These are phyloP conservation scores for Colletotrichum filicis DNA, from an alignment of 2,329 filamentous ascomycete genomes.

Conservation along the genomic window DNA sequence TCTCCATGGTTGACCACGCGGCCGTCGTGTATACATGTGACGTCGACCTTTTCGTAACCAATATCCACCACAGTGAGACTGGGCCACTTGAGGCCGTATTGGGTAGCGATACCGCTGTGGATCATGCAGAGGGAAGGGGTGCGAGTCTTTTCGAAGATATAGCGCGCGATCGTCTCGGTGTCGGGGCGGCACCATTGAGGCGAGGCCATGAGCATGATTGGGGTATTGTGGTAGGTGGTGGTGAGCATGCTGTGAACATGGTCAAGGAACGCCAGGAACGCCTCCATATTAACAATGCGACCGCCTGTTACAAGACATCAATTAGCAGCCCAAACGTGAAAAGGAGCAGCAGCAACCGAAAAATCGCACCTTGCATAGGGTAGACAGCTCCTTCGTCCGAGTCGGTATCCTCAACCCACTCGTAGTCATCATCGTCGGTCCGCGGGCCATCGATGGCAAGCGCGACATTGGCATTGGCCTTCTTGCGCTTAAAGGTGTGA, in stretches of 20 bases:
- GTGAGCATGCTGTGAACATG: slow-evolving; percentile 92
- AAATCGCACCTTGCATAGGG: slow-evolving; percentile 72
- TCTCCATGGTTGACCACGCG: slow-evolving; percentile 75
- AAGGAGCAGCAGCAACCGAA: slow-evolving; percentile 35
- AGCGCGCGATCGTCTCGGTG: slow-evolving; percentile 88
- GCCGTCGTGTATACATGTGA: slow-evolving; percentile 90
- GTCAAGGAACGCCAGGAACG: slow-evolving; percentile 92
- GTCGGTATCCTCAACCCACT: slow-evolving; percentile 89
- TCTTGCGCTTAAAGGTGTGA: slow-evolving; percentile 76
- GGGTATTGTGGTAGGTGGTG: slow-evolving; percentile 94
- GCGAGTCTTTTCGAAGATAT: slow-evolving; percentile 97
- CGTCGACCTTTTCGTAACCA: slow-evolving; percentile 90
- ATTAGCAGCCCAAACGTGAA: slow-evolving; percentile 5
- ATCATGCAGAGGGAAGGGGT: slow-evolving; percentile 92
- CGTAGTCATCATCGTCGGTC: slow-evolving; percentile 65
- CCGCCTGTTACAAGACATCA: slow-evolving; percentile 64
- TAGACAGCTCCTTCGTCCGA: slow-evolving; percentile 91
- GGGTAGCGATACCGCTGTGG: slow-evolving; percentile 86
- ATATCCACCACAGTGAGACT: slow-evolving; percentile 91
- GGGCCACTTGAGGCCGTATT: slow-evolving; percentile 81
- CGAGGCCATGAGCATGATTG: slow-evolving; percentile 89
- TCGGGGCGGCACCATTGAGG: slow-evolving; percentile 92
- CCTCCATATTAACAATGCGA: slow-evolving; percentile 88
- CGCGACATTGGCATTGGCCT: slow-evolving; percentile 45
- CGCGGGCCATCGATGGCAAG: slow-evolving; percentile 29